Evolutionary conservation across 2,329 filamentous ascomycete genomes (phyloP).

Genomic region (Akanthomyces dipterigenus): DNA sequence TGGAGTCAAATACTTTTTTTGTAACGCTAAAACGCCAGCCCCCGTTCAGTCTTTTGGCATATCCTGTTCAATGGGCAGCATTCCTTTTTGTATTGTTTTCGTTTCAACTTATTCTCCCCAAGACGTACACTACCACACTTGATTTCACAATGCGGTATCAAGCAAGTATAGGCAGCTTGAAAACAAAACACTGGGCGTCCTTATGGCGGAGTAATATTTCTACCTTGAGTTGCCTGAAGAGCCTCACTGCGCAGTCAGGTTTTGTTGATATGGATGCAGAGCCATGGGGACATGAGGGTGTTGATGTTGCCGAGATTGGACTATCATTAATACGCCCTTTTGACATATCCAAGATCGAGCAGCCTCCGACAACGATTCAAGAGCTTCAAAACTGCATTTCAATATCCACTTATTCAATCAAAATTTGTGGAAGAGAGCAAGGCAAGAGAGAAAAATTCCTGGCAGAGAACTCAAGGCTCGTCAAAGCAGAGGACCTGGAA

Average conservation of each 20-base stretch:
- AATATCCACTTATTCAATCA: neutral
- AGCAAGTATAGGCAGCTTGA: neutral
- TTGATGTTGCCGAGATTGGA: slow-evolving; percentile 1
- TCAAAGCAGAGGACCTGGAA: neutral
- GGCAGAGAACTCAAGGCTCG: neutral
- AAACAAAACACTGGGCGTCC: neutral
- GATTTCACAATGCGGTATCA: neutral
- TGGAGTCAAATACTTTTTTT: too few species aligned
- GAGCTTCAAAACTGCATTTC: neutral
- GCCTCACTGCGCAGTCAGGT: neutral
- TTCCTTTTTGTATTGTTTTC: too few species aligned
- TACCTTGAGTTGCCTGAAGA: neutral
- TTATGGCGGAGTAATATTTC: neutral
- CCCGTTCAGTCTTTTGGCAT: too few species aligned
- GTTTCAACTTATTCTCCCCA: too few species aligned
- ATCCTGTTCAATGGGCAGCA: too few species aligned
- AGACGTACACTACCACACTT: too few species aligned
- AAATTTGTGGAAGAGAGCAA: neutral
- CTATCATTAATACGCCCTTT: slow-evolving; percentile 3
- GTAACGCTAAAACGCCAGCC: too few species aligned
- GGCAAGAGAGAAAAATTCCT: neutral
- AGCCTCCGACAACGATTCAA: neutral
- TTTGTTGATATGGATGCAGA: slow-evolving; percentile 2
- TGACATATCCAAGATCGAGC: neutral
- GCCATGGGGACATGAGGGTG: neutral